Evolutionary conservation across 164 flowering plant species (phyloP), one percentile per base, ranked within the genome.

Genomic region (Magnolia changhungtana): DNA sequence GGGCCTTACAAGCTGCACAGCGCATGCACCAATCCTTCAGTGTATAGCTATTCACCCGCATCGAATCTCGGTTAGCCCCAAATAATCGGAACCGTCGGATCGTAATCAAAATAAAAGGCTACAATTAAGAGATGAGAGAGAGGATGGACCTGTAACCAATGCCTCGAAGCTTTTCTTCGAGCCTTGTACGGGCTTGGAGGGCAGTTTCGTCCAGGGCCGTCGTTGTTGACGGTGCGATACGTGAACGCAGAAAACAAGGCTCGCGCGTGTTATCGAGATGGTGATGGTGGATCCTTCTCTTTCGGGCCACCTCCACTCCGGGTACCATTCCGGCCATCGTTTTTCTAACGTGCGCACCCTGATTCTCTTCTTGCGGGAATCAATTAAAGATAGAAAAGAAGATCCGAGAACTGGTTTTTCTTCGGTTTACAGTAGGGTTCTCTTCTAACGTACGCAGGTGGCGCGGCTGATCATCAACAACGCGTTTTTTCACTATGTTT

Each of bases 311-410:
- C 65, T 85, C 87, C 21, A 83, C 89, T 16, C 87, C 89, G 9
- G 87, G 87, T 4, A 85, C 64, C 85, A 77, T 81, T 8, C 87
- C 86, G 1, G 84, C 83, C 84, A 85, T 83, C 55, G 45, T 55
- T 16, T 55, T 55, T 3, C 61, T 55, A 55, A 3, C 18, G 8
- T 55, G 61, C 61, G 18, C 16, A 55, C 3, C 61, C 10, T 10
- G 61, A 11, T 55, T 11, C 61, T 55, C 1, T 11, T 16, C 18
- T 9, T 3, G 61, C 61, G 10, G 61, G 45, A 37, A 37, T 37
- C 45, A 37, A 37, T 37, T 37, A 5, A 37, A 37, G 7, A 37
- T 4, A 37, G 45, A 37, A 37, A 52, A 24, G 16, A 27, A 37
- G 7, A 37, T 37, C 45, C 7, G 7, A 37, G 45, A 37, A 37